A percentile compares a stretch with the other conserved stretches of the same genome.
phyloP scores from a whole-genome alignment of 306 rosid genomes.

The cucumber (Cucumis sativus) region Cucumber_9930_V3 NC_026659.2:26732501-26733000 shows the following conservation, averaged over 20 bases:
- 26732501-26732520: neutral
- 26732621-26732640: neutral
- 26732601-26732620: neutral
- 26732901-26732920: constrained; percentile 44
- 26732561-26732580: neutral
- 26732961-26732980: neutral
- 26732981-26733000: neutral
- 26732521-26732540: neutral
- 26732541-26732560: neutral
- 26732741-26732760: neutral
- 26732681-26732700: neutral
- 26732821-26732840: neutral
- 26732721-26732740: neutral
- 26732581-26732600: neutral
- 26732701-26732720: neutral
- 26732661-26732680: neutral
- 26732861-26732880: constrained; percentile 79
- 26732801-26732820: neutral
- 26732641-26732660: neutral
- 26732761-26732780: neutral
- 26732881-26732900: constrained; percentile 72
- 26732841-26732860: constrained; percentile 44
- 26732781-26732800: neutral
- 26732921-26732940: neutral
- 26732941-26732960: neutral